Percentiles rank a stretch among this genome's conserved stretches.
phyloP scores from a whole-genome alignment of 805 yeast species.

The Candida suzukii region DNA sequence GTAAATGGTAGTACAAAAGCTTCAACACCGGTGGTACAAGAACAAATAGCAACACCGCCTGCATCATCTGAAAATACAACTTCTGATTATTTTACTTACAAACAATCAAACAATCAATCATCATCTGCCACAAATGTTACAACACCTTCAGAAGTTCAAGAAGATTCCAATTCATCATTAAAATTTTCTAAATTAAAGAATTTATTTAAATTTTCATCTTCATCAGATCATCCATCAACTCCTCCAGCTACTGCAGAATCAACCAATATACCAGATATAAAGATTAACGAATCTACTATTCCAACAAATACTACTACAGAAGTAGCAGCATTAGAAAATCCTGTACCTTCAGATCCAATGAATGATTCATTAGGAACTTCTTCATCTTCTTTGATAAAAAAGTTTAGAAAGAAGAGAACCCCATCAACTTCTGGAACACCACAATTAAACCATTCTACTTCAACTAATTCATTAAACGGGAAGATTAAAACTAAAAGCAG shows the following conservation, averaged over 20 bases:
- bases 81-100: neutral
- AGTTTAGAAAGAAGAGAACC: constrained; percentile 23
- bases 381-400: constrained; percentile 21
- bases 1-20: neutral
- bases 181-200: constrained; percentile 21
- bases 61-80: neutral
- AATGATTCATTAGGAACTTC: constrained; percentile 3
- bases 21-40: neutral
- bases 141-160: neutral
- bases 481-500: constrained; percentile 1
- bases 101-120: constrained; percentile 3
- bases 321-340: too few species aligned
- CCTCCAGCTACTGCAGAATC: neutral
- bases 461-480: neutral
- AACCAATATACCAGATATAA: neutral
- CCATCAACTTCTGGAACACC: constrained; percentile 22
- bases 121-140: neutral
- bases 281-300: neutral
- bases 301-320: neutral
- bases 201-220: constrained; percentile 20
- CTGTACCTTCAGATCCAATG: too few species aligned
- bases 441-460: constrained; percentile 2
- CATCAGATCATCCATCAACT: constrained; percentile 3
- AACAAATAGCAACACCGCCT: neutral
- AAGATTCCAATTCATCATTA: neutral